These are phyloP conservation scores for Oemleria cerasiformis DNA, from an alignment of 306 rosid species.

Conservation along the genomic window DNA sequence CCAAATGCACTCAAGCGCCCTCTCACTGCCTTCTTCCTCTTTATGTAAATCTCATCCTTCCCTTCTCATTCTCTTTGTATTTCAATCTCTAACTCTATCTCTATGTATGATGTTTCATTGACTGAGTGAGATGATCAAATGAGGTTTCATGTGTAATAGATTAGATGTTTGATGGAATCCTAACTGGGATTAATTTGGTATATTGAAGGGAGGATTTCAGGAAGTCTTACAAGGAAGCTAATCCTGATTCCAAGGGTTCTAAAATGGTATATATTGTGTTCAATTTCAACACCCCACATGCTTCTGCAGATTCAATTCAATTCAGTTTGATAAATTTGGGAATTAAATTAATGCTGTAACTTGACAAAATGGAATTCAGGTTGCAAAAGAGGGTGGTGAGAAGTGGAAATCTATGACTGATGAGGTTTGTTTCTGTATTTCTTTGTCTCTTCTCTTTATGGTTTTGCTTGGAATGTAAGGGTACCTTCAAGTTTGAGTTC, in stretches of 20 bases:
- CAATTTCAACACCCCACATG: not conserved
- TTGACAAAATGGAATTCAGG: conserved; percentile 31
- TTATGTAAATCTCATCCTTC: conserved; percentile 36
- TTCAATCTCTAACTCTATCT: not conserved
- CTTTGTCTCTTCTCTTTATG: not conserved
- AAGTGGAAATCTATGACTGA: conserved; percentile 76
- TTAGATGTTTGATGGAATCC: not conserved
- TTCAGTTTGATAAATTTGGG: not conserved
- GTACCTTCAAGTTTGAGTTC: not conserved
- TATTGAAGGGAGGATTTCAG: conserved; percentile 71
- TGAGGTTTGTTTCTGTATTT: conserved; percentile 42
- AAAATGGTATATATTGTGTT: conserved; percentile 42
- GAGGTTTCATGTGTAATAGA: not conserved
- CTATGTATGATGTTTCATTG: not conserved
- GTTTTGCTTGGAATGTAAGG: not conserved
- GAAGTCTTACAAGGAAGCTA: conserved; percentile 59
- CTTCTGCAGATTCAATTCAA: no score
- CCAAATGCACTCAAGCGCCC: conserved; percentile 85
- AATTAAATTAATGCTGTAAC: not conserved
- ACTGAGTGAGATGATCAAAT: no score
- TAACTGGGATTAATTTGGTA: not conserved
- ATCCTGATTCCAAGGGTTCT: conserved; percentile 69
- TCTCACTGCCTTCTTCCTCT: conserved; percentile 72
- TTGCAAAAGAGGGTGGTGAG: conserved; percentile 77
- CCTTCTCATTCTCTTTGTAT: not conserved